Conservation (phyloP, 257 asterid species). For the Solanum virginianum region DNA sequence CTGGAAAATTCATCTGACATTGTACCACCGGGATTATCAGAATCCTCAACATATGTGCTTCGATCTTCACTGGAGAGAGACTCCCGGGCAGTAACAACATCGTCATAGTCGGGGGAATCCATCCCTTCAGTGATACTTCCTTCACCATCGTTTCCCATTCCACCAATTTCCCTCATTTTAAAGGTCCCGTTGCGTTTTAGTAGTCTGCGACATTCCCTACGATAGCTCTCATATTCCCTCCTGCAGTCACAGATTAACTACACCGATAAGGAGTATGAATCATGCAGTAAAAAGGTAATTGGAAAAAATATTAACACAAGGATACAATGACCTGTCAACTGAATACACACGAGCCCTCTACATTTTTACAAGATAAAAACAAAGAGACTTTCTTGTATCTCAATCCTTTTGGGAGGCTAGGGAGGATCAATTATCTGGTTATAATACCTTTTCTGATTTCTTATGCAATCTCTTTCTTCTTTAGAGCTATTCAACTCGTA, state of each 20-base stretch:
- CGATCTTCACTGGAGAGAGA: conserved; percentile 75
- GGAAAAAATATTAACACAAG: not conserved
- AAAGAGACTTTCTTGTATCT: not conserved
- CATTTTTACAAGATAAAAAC: not conserved
- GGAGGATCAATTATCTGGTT: not conserved
- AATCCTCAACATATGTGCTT: conserved; percentile 25
- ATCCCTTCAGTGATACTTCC: conserved; percentile 29
- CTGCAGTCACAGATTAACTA: conserved; percentile 28
- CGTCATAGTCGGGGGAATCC: conserved; percentile 57
- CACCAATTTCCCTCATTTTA: conserved; percentile 22
- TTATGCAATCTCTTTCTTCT: conserved; percentile 64
- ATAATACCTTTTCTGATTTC: conserved; percentile 46
- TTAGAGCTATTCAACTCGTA: conserved; percentile 58
- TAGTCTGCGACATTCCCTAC: conserved; percentile 47
- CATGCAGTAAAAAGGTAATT: not conserved
- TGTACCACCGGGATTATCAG: conserved; percentile 21
- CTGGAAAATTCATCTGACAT: conserved; percentile 19
- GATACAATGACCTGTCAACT: not conserved
- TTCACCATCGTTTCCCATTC: conserved; percentile 22
- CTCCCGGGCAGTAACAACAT: conserved; percentile 67
- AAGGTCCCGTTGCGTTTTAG: conserved; percentile 22
- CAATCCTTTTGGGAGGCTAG: not conserved
- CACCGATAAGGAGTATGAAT: not conserved
- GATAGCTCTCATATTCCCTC: conserved; percentile 69
- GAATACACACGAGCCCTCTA: not conserved